phyloP scores from a whole-genome alignment of 1,284 basidiomycete genomes.

The Boletus albobrunnescens region DNA sequence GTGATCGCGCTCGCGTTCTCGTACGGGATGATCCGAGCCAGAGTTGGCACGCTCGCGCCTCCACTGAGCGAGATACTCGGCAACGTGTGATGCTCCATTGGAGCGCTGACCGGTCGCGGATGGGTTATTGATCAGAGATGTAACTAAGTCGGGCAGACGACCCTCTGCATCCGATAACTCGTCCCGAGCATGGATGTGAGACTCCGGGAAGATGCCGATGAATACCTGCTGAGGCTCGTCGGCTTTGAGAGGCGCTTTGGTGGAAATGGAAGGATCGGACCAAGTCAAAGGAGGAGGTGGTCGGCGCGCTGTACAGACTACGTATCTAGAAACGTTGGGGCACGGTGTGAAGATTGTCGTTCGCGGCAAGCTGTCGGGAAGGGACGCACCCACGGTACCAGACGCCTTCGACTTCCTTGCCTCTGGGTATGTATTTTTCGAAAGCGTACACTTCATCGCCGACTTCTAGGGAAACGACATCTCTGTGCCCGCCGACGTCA shows the following conservation, averaged over 20 bases:
- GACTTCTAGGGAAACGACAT: slow-evolving; percentile 80
- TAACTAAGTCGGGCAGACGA: slow-evolving; percentile 69
- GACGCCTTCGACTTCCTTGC: slow-evolving; percentile 69
- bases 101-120: slow-evolving; percentile 31
- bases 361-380: slow-evolving; percentile 7
- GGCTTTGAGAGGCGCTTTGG: slow-evolving; percentile 47
- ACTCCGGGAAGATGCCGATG: slow-evolving; percentile 93
- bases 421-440: slow-evolving; percentile 76
- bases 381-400: slow-evolving; percentile 86
- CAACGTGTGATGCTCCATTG: slow-evolving; percentile 37
- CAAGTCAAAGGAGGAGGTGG: slow-evolving; percentile 62
- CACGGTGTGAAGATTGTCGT: slow-evolving; percentile 5
- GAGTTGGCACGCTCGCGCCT: slow-evolving; percentile 46
- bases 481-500: slow-evolving; percentile 60
- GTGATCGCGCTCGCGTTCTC: slow-evolving; percentile 63
- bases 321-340: slow-evolving; percentile 60
- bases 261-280: slow-evolving; percentile 52
- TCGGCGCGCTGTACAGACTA: slow-evolving; percentile 65
- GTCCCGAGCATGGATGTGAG: slow-evolving; percentile 86
- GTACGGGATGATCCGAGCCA: slow-evolving; percentile 29
- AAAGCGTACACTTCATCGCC: slow-evolving; percentile 98
- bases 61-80: slow-evolving; percentile 42
- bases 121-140: slow-evolving; percentile 38
- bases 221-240: slow-evolving; percentile 84
- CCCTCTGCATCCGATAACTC: slow-evolving; percentile 87